These are phyloP conservation scores for Tolypocladium paradoxum DNA, from an alignment of 2,329 filamentous ascomycete genomes.

Conservation along the genomic window DNA sequence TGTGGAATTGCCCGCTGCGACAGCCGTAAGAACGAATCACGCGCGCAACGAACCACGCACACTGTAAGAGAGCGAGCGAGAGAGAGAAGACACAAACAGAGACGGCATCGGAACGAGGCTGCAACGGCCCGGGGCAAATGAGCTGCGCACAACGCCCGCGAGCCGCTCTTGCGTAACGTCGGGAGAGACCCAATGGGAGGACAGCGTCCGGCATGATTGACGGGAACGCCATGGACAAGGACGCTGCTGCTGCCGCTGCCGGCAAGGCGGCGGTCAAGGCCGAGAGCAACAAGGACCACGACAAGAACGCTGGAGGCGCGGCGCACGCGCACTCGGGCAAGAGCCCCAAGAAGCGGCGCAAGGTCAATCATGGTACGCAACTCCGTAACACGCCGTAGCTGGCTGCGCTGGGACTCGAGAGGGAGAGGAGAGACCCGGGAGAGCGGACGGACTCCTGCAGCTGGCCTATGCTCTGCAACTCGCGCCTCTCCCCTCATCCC, in stretches of 20 bases:
- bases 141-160: neutral
- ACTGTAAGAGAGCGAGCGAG: neutral
- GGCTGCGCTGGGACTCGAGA: neutral
- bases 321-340: constrained; percentile 19
- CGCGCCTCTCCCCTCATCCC: neutral
- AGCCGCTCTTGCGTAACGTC: constrained; percentile 7
- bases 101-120: neutral
- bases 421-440: neutral
- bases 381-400: constrained; percentile 7
- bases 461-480: neutral
- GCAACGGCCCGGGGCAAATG: constrained; percentile 4
- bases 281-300: constrained; percentile 19
- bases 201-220: constrained; percentile 18
- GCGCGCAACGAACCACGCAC: neutral
- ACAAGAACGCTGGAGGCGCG: constrained; percentile 4
- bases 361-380: constrained; percentile 75
- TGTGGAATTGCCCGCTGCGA: neutral
- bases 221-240: constrained; percentile 21
- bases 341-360: constrained; percentile 75
- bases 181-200: constrained; percentile 20
- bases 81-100: neutral
- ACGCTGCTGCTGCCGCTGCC: constrained; percentile 14
- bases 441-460: neutral
- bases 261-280: constrained; percentile 16
- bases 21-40: neutral